Conservation (phyloP, 139 green algal genomes). For the Chlorella sp. region DNA sequence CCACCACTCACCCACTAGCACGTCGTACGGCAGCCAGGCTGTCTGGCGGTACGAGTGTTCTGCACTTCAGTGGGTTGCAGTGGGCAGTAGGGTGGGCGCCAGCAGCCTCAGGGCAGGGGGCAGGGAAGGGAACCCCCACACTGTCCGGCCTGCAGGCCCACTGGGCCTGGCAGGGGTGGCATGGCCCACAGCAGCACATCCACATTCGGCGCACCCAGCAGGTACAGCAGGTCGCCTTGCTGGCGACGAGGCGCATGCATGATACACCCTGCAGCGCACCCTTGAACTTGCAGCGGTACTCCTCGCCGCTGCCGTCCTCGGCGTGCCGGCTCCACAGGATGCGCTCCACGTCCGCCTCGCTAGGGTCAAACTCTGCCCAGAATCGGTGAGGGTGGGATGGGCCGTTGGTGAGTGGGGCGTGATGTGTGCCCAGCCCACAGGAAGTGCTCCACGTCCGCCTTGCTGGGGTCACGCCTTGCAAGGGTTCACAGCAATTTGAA, state of each 20-base stretch:
- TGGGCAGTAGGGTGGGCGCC: background rate
- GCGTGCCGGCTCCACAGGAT: slow-evolving; percentile 25
- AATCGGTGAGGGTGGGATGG: too few species aligned
- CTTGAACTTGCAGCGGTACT: slow-evolving; percentile 64
- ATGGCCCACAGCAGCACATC: too few species aligned
- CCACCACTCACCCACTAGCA: slow-evolving; percentile 2
- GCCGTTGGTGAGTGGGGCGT: background rate
- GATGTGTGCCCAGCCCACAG: background rate
- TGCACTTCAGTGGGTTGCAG: background rate
- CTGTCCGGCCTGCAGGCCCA: too few species aligned
- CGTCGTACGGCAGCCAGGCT: slow-evolving; percentile 13
- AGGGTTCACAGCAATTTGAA: too few species aligned
- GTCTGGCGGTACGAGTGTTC: slow-evolving; percentile 32
- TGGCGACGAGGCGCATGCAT: too few species aligned
- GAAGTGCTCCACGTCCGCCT: background rate
- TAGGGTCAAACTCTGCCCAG: slow-evolving; percentile 8
- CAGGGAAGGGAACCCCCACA: too few species aligned
- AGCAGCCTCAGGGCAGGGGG: too few species aligned
- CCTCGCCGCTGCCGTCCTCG: slow-evolving; percentile 21
- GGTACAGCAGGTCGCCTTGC: too few species aligned
- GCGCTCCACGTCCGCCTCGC: slow-evolving; percentile 23
- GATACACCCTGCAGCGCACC: slow-evolving; percentile 57
- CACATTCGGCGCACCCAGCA: too few species aligned
- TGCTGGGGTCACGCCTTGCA: background rate
- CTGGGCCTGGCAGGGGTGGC: too few species aligned